Percentiles rank a stretch among this genome's conserved stretches.
phyloP scores from a whole-genome alignment of 2,329 filamentous ascomycete species.

The Herpotrichia juniperi region DNA sequence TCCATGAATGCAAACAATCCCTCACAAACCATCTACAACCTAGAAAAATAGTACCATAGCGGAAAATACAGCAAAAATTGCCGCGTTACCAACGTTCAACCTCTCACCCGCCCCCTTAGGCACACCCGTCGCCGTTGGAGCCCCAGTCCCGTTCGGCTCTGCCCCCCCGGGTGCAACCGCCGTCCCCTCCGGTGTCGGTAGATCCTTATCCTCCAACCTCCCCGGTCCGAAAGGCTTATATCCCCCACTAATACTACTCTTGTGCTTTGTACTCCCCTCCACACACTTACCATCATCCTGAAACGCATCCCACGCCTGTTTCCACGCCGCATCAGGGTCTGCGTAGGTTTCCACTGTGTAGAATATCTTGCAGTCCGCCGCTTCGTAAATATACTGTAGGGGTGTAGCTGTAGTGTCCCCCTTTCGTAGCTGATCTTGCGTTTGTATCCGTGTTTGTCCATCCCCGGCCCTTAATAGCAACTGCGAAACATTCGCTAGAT shows the following conservation, averaged over 20 bases:
- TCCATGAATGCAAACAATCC: too few relatives aligned
- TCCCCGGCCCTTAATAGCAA: slow-evolving; percentile 24
- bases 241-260: slow-evolving; percentile 30
- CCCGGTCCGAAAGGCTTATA: slow-evolving; percentile 31
- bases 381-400: slow-evolving; percentile 64
- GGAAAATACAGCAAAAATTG: not conserved
- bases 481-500: slow-evolving; percentile 21
- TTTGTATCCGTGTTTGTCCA: slow-evolving; percentile 18
- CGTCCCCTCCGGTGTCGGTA: slow-evolving; percentile 12
- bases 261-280: slow-evolving; percentile 25
- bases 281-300: slow-evolving; percentile 29
- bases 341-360: slow-evolving; percentile 61
- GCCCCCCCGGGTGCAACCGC: not conserved
- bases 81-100: not conserved
- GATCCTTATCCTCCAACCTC: slow-evolving; percentile 22
- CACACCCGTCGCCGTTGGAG: not conserved
- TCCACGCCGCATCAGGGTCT: slow-evolving; percentile 59
- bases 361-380: slow-evolving; percentile 66
- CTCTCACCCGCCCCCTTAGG: not conserved
- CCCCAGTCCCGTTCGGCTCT: too few relatives aligned
- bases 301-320: slow-evolving; percentile 36
- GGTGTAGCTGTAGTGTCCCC: slow-evolving; percentile 48
- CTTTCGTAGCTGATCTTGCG: slow-evolving; percentile 32
- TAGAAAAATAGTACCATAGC: not conserved
- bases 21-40: not conserved